Conservation (phyloP, 2,329 filamentous ascomycete genomes). For the Sclerotiophoma versabilis region DNA sequence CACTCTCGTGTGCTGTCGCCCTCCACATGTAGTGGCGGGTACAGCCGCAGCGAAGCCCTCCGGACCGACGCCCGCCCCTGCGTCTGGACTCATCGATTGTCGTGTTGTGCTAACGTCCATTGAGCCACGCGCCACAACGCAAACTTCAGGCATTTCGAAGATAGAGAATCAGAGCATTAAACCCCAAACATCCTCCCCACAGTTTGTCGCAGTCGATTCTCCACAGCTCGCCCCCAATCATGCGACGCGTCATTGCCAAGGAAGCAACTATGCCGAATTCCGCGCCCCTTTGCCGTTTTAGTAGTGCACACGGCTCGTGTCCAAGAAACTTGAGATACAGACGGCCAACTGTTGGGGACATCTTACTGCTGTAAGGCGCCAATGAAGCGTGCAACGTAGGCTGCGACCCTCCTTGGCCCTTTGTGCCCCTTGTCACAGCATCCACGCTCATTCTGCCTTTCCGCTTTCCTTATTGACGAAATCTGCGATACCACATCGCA, state of each 20-base stretch:
- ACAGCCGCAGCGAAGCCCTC: constrained; percentile 3
- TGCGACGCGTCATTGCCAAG: constrained; percentile 35
- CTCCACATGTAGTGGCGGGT: constrained; percentile 1
- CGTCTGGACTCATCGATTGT: background rate
- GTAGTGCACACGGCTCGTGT: constrained; percentile 15
- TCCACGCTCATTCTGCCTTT: background rate
- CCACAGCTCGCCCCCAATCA: constrained; percentile 9
- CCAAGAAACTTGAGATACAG: constrained; percentile 17
- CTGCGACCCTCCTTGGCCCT: background rate
- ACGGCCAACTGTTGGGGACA: constrained; percentile 10
- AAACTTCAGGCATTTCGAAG: background rate
- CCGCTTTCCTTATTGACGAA: background rate
- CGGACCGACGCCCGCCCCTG: background rate
- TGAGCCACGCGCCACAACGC: background rate
- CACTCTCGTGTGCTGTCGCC: background rate
- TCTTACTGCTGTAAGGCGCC: constrained; percentile 16
- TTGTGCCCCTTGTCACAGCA: background rate
- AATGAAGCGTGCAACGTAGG: constrained; percentile 23
- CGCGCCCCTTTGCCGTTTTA: constrained; percentile 29
- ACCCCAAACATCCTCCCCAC: constrained; percentile 6
- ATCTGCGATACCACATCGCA: constrained; percentile 5
- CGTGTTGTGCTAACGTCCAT: constrained; percentile 1
- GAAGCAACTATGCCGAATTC: constrained; percentile 24
- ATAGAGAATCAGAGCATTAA: background rate
- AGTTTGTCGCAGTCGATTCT: constrained; percentile 4